Base-by-base conservation (phyloP, 75 land plant species). In the Pseudotsuga menziesii region DNA sequence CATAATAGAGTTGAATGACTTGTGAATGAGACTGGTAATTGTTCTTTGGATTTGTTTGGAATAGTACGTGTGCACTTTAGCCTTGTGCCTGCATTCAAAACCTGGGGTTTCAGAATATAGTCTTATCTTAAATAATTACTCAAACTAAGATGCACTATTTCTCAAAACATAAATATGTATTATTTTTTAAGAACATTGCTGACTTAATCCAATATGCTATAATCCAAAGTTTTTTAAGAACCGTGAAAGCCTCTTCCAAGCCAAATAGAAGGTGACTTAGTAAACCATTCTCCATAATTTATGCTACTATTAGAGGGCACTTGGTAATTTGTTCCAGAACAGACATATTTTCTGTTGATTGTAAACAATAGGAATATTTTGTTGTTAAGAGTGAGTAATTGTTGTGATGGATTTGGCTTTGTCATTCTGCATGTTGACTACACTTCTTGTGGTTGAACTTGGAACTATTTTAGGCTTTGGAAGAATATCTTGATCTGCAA, bases 281-380 rank as follows among this genome's bases (percentile, higher is more conserved):
- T 6, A 69, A 69, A 19, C 32, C 20, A 36, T 69, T 41, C 52
- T 41, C 23, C 48, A 64, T 9, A 69, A 41, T 35, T n/a, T 69
- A 41, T 69, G 72, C 72, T 69, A 14, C 72, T 41, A 44, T 36
- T 22, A 64, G 19, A 64, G 69, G 69, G 69, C 41, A 35, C 41
- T 64, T 3, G 5, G 35, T 64, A 64, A 32, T 64, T 32, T 35
- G 41, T 17, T 35, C 35, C n/a, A 35, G 69, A 64, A 64, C 48
- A 17, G 72, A 25, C 52, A 41, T 22, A 69, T 69, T 23, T 69
- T 17, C 23, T 41, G 1, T 44, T 19, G 39, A 13, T 39, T 19
- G 20, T 67, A 20, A 35, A 39, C 22, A 32, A 1, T 22, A 67
- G 32, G 48, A 69, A 69, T 8, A 20, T 27, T 61, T 26, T 25